phyloP scores from a whole-genome alignment of 2,329 filamentous ascomycete species.

The Cladophialophora yegresii region DNA sequence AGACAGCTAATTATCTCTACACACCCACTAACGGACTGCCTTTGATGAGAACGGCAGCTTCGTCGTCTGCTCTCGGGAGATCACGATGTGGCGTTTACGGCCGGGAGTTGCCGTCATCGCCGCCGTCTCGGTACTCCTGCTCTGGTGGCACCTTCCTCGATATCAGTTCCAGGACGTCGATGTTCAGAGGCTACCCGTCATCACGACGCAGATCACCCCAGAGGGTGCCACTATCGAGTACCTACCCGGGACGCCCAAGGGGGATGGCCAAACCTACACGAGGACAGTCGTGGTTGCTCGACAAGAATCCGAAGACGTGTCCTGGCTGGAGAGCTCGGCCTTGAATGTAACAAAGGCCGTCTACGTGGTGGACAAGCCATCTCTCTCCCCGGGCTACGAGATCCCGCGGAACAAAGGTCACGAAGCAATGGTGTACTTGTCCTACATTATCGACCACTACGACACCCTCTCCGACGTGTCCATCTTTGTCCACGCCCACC shows the following conservation, averaged over 20 bases:
- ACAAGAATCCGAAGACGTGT: not conserved
- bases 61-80: not conserved
- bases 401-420: conserved; percentile 59
- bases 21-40: not conserved
- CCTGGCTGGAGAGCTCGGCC: not conserved
- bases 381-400: conserved; percentile 34
- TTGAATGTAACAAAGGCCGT: not conserved
- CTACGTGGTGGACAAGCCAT: conserved; percentile 6
- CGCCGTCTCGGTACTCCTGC: not conserved
- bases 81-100: not conserved
- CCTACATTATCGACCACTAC: conserved; percentile 66
- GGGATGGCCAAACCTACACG: not conserved
- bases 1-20: no score
- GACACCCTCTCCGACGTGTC: conserved; percentile 59
- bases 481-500: conserved; percentile 63
- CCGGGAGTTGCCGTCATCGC: not conserved
- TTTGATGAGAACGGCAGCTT: not conserved
- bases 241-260: conserved; percentile 1
- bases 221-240: not conserved
- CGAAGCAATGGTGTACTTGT: conserved; percentile 64
- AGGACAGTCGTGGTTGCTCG: conserved; percentile 6
- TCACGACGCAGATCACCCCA: not conserved
- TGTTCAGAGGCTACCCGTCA: not conserved
- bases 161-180: not conserved
- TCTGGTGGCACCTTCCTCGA: conserved; percentile 7